Conservation (phyloP, 176 grass and related monocot species). For the Cocos nucifera region DNA sequence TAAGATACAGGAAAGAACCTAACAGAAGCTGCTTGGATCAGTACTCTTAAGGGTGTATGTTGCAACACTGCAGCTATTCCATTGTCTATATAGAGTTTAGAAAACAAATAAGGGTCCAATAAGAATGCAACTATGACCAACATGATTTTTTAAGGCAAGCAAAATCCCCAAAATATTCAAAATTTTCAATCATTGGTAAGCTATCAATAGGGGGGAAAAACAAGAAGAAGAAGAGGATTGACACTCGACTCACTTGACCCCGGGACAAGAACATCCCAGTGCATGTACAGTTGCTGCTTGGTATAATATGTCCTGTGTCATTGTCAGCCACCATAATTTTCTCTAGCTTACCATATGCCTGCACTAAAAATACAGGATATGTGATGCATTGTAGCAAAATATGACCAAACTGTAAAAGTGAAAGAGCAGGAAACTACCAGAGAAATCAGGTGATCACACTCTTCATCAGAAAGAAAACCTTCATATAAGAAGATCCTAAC, state of each 20-base stretch:
- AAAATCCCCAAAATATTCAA: slow-evolving; percentile 3
- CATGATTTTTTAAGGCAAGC: too few species aligned
- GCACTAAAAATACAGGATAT: slow-evolving; percentile 15
- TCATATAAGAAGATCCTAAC: slow-evolving; percentile 92
- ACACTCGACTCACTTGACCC: slow-evolving; percentile 28
- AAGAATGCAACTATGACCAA: too few species aligned
- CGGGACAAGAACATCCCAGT: slow-evolving; percentile 26
- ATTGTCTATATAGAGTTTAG: too few species aligned
- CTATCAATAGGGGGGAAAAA: background rate
- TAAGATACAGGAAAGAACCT: too few species aligned
- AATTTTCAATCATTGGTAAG: background rate
- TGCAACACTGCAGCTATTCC: too few species aligned
- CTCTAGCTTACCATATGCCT: slow-evolving; percentile 40
- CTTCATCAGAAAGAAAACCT: slow-evolving; percentile 74
- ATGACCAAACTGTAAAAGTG: too few species aligned
- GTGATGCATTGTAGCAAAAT: background rate
- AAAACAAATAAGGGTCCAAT: too few species aligned
- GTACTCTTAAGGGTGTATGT: too few species aligned
- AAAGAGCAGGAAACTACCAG: slow-evolving; percentile 42
- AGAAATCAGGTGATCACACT: slow-evolving; percentile 62
- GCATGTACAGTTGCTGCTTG: slow-evolving; percentile 14
- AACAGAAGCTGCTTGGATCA: too few species aligned
- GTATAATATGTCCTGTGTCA: slow-evolving; percentile 29
- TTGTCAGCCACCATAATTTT: slow-evolving; percentile 28
- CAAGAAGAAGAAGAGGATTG: slow-evolving; percentile 2